Conservation (phyloP, 1,284 basidiomycete species). For the Moesziomyces sp. region DNA sequence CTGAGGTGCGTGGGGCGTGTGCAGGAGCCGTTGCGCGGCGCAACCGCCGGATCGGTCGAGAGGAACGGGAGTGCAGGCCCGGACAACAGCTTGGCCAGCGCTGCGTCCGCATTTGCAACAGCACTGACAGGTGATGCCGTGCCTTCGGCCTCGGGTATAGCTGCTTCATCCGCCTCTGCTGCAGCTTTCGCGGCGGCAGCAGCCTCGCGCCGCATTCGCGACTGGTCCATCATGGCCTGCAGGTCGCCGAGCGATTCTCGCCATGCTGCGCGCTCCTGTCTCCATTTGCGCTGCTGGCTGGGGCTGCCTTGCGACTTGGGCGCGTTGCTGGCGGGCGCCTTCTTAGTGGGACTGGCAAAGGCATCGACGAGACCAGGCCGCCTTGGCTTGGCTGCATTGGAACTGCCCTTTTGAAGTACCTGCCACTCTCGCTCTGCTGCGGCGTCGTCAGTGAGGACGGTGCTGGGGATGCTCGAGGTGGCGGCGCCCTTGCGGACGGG, state of each 20-base stretch:
- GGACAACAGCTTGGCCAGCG: constrained; percentile 24
- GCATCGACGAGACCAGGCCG: constrained; percentile 42
- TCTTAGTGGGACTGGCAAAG: constrained; percentile 40
- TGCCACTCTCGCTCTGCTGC: constrained; percentile 30
- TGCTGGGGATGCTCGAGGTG: constrained; percentile 7
- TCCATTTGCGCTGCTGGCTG: constrained; percentile 30
- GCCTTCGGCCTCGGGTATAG: not conserved
- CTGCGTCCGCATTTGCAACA: constrained; percentile 7
- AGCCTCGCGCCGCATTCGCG: constrained; percentile 19
- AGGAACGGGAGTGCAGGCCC: constrained; percentile 39
- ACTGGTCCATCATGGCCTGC: constrained; percentile 44
- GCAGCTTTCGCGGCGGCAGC: constrained; percentile 7
- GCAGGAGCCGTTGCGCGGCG: constrained; percentile 40
- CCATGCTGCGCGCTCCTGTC: constrained; percentile 42
- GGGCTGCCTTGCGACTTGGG: constrained; percentile 8
- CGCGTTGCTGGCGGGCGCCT: not conserved
- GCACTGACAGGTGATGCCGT: not conserved
- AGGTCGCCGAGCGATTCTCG: constrained; percentile 36
- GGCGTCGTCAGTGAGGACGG: constrained; percentile 12
- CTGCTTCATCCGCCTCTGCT: not conserved
- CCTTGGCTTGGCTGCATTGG: constrained; percentile 5
- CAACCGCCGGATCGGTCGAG: constrained; percentile 43
- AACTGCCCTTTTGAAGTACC: constrained; percentile 18
- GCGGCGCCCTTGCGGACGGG: constrained; percentile 21
- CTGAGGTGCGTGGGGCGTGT: constrained; percentile 35